Conservation (phyloP, 495 filamentous ascomycete species). For the Staphylotrichum tortipilum region DNA sequence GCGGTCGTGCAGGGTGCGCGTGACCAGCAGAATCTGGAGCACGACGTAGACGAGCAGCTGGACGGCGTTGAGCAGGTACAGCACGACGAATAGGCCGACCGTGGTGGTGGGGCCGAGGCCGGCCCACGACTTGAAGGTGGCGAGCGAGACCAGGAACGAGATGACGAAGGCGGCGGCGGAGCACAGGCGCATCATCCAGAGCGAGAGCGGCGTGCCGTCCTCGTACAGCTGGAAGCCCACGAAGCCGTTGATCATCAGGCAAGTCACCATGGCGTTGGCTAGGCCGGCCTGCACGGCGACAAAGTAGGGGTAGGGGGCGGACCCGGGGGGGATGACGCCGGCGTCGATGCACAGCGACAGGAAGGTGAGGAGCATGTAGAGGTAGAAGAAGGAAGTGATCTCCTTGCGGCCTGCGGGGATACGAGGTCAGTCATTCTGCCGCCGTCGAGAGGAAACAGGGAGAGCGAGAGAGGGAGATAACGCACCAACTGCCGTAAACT, state of each 20-base stretch:
- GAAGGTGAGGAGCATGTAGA: constrained; percentile 85
- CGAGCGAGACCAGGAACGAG: constrained; percentile 74
- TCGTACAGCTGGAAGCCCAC: constrained; percentile 98
- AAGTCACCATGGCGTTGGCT: constrained; percentile 78
- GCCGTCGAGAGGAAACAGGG: not conserved
- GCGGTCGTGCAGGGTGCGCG: constrained; percentile 84
- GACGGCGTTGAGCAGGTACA: constrained; percentile 86
- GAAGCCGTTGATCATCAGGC: constrained; percentile 92
- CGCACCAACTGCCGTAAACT: constrained; percentile 98
- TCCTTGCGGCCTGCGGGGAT: constrained; percentile 82
- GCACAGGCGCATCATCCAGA: constrained; percentile 80
- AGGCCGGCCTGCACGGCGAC: constrained; percentile 83
- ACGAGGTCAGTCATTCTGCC: not conserved
- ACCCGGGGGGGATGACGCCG: constrained; percentile 80
- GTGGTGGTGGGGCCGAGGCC: constrained; percentile 80
- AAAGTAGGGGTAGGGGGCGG: constrained; percentile 79
- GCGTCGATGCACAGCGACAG: constrained; percentile 86
- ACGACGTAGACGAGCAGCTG: constrained; percentile 77
- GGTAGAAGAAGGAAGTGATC: constrained; percentile 95
- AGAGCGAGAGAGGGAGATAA: no score
- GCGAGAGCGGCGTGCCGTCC: constrained; percentile 88
- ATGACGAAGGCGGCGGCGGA: constrained; percentile 78
- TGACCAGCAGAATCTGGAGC: constrained; percentile 80
- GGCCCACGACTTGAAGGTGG: constrained; percentile 89
- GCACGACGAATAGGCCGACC: constrained; percentile 79